These are phyloP conservation scores for Evansstolkia leycettana DNA, from an alignment of 495 filamentous ascomycete genomes.

Conservation along the genomic window DNA sequence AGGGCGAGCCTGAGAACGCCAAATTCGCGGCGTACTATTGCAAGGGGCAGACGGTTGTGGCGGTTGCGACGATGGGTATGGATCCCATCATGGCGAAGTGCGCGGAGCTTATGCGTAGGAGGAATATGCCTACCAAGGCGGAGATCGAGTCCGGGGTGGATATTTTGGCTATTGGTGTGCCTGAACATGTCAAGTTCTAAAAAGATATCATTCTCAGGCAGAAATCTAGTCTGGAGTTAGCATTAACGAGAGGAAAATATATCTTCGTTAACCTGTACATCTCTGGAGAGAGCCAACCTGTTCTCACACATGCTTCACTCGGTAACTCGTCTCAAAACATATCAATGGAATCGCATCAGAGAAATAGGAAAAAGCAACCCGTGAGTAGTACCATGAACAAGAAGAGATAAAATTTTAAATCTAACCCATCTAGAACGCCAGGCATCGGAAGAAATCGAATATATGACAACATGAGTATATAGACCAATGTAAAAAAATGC, in stretches of 20 bases:
- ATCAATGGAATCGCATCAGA: too few relatives aligned
- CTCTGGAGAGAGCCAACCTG: too few relatives aligned
- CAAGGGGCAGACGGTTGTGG: conserved; percentile 79
- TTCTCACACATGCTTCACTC: too few relatives aligned
- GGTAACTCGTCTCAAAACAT: too few relatives aligned
- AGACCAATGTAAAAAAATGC: too few relatives aligned
- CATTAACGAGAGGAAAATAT: too few relatives aligned
- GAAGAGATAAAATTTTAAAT: conserved; percentile 8
- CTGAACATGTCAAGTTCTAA: conserved; percentile 18
- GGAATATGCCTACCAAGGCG: conserved; percentile 70
- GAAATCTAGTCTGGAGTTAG: too few relatives aligned
- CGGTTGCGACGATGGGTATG: conserved; percentile 79
- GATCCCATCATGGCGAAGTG: conserved; percentile 78
- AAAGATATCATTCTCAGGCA: too few relatives aligned
- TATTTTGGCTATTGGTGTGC: conserved; percentile 49
- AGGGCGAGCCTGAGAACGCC: conserved; percentile 63
- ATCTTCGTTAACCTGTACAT: too few relatives aligned
- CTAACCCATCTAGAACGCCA: conserved; percentile 10
- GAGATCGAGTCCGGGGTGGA: conserved; percentile 64
- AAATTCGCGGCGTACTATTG: conserved; percentile 86
- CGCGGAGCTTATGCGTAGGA: conserved; percentile 74
- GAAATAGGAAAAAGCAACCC: too few relatives aligned
- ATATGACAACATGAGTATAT: conserved; percentile 4
- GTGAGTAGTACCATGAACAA: too few relatives aligned
- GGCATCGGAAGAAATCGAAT: conserved; percentile 2